Evolutionary conservation across 768 basidiomycete species (phyloP), one percentile per base, ranked within the genome.

Genomic region (Trametopsis cervina): DNA sequence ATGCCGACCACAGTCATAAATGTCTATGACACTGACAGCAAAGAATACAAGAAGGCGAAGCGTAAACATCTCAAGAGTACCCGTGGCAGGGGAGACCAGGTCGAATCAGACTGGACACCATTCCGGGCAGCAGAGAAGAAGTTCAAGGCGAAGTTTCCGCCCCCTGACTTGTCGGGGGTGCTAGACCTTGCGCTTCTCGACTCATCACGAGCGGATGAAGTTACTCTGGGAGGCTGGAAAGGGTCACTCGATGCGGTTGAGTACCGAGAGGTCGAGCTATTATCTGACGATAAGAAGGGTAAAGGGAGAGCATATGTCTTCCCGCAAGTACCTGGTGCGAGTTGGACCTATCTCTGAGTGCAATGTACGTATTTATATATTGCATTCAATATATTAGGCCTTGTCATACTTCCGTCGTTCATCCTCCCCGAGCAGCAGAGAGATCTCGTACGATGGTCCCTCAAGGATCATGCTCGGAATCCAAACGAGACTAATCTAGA

Each of bases 401-500:
- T 97, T 22, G 84, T 97, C 17, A 63, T 96, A 18, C 65, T 99
- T 4, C 93, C 95, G 10, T 71, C 73, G 0, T 92, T 85, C 58
- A 58, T 96, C 15, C 69, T 81, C 1, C 67, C 67, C 0, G 59
- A 66, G 15, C 71, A 80, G 29, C 95, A 98, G 60, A 75, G 80
- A 20, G 62, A 73, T 1, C 75, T 97, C 4, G 73, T 89, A 21
- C 66, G 66, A 46, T 87, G 89, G 78, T 78, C 88, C 20, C 77
- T 99, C 5, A 60, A 71, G 9, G 75, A 84, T 17, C 90, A 94
- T 56, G 85, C 93, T 1, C 72, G 74, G 2, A 65, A 73, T 29
- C 89, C 91, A 0, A 96, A 96, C 61, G 83, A 87, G 47, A 94
- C 90, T 0, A 95, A 92, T 56, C 81, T 97, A 18, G 87, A 94